Evolutionary conservation across 495 filamentous ascomycete species (phyloP).

Genomic region (Tuber melanosporum): DNA sequence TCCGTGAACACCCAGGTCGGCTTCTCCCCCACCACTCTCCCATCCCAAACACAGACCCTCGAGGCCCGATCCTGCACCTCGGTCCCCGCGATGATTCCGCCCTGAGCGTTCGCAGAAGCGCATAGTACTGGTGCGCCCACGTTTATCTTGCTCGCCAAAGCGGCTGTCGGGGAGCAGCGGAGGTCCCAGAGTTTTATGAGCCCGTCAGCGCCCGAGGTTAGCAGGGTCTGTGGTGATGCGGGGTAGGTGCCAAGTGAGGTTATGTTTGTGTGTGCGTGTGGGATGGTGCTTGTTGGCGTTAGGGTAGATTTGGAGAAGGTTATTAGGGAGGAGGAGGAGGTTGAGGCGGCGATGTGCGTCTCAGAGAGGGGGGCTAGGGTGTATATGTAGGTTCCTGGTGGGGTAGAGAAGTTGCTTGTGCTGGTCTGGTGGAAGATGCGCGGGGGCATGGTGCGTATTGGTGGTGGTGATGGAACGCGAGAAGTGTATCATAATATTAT

Average conservation of each 20-base stretch:
- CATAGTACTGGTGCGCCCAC: conserved; percentile 10
- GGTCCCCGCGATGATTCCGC: conserved; percentile 64
- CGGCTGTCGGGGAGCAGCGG: not conserved
- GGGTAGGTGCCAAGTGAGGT: conserved; percentile 49
- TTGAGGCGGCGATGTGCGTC: conserved; percentile 51
- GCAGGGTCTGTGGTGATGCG: conserved; percentile 47
- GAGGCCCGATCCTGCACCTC: conserved; percentile 69
- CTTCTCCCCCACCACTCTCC: conserved; percentile 40
- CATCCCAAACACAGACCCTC: conserved; percentile 62
- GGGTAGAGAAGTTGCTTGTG: conserved; percentile 43
- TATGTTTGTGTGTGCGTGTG: conserved; percentile 51
- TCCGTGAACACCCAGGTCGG: conserved; percentile 61
- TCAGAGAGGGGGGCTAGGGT: conserved; percentile 47
- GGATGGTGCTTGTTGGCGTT: conserved; percentile 44
- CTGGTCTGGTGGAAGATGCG: not conserved
- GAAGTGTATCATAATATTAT: not conserved
- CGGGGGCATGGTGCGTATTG: not conserved
- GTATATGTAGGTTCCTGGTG: conserved; percentile 49
- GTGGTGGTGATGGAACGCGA: not conserved
- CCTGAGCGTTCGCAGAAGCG: conserved; percentile 36
- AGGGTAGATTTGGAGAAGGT: conserved; percentile 52
- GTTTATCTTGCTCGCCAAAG: conserved; percentile 37
- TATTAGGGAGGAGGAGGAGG: conserved; percentile 51
- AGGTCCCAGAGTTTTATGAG: conserved; percentile 55
- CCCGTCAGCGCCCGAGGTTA: conserved; percentile 60